Evolutionary conservation across 768 basidiomycete genomes (phyloP), one percentile per base, ranked within the genome.

Genomic region (Tricholoma terreum): DNA sequence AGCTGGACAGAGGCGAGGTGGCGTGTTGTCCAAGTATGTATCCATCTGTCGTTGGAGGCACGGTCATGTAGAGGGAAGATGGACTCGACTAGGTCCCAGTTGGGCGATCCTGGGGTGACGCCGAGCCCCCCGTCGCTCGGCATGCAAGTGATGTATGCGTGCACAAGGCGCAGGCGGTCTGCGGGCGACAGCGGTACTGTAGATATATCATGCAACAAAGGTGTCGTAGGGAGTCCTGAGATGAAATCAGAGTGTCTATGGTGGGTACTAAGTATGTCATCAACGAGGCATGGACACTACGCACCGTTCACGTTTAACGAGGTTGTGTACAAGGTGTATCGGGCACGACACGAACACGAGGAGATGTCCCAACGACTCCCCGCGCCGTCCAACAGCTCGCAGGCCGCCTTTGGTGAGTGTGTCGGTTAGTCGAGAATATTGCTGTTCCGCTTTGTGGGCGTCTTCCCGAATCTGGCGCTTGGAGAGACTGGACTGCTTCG

Each of bases 31-130:
- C 94, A 94, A 9, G 82, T 74, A 21, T 82, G 80, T 53, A 92
- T 80, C 94, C 94, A 95, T 0, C 73, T 64, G 8, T 87, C 80
- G 69, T 96, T 93, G 73, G 92, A 91, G 46, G 82, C 74, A 15
- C 84, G 82, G 70, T 98, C 88, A 65, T 98, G 96, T 7, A 98
- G 76, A 1, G 87, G 84, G 77, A 92, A 84, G 52, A 97, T 81
- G 19, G 85, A 84, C 63, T 92, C 86, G 7, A 97, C 81, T 50
- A 90, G 83, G 61, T 86, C 81, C 92, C 92, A 98, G 52, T 85
- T 82, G 12, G 80, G 71, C 21, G 84, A 77, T 12, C 82, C 84
- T 1, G 90, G 87, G 7, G 86, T 83, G 49, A 98, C 84, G 1
- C 91, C 93, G 1, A 96, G 81, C 4, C 94, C 94, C 9, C 92